Evolutionary conservation across 208 protist genomes (phyloP), one percentile per base, ranked within the genome.

Genomic region (Leishmania martiniquensis): DNA sequence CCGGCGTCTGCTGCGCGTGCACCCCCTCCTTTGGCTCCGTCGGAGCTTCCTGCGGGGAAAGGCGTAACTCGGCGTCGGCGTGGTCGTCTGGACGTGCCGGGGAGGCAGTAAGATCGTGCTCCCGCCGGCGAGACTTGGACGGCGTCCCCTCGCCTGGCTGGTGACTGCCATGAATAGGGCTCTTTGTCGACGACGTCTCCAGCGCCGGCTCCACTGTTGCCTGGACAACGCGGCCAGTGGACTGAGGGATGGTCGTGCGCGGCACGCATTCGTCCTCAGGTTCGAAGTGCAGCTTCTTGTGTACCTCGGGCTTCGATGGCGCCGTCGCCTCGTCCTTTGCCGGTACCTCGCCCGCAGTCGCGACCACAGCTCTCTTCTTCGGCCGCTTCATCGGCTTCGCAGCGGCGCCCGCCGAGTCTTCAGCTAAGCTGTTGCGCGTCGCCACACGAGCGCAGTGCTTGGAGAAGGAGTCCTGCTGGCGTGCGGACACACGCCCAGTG

Each of bases 361-460:
- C 37, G 39, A 71, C n/a, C 39, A 37, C 51, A 39, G 55, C 59
- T 15, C 7, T 68, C 44, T 29, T 29, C 57, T 74, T 81, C 37
- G 60, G 47, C 39, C 55, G 59, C 49, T 62, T 54, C n/a, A 15
- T 55, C 29, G 54, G 15, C 15, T 47, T 51, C 37, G 62, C 59
- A 47, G 59, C 60, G 42, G 72, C 44, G 45, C 15, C 17, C n/a
- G 39, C 2, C 39, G 44, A 60, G 34, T 70, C 75, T 29, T 51
- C 65, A 29, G 22, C 25, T 6, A 32, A 66, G 17, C 45, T 54
- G n/a, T 22, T 72, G 37, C 75, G 22, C n/a, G 75, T 57, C 69
- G 83, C 75, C 42, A 87, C 72, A 32, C 83, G 75, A 20, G 83
- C 76, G 51, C 83, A 87, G 79, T 87, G 83, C 69, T 87, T 87